Evolutionary conservation across 1,284 basidiomycete genomes (phyloP).

Genomic region (Austroboletus niveus): DNA sequence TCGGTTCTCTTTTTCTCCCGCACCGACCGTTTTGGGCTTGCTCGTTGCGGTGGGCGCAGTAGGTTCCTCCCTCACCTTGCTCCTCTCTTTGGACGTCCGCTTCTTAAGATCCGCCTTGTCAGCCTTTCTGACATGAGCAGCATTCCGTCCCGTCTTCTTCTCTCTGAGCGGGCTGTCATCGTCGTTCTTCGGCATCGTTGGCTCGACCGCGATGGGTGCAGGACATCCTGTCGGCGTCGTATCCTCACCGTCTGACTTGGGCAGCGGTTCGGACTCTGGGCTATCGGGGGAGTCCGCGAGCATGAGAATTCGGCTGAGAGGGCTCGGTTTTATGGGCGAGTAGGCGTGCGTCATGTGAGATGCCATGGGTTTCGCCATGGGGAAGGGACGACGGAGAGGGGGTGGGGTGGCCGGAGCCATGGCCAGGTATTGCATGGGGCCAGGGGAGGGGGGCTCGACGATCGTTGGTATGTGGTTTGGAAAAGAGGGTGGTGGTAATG

Average conservation of each 20-base stretch:
- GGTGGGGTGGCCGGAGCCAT: slow-evolving; percentile 30
- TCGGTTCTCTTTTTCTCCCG: slow-evolving; percentile 34
- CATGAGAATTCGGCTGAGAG: slow-evolving; percentile 71
- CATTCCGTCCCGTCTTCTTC: slow-evolving; percentile 38
- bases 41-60: slow-evolving; percentile 5
- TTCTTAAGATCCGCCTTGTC: slow-evolving; percentile 30
- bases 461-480: slow-evolving; percentile 13
- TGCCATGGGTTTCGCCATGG: slow-evolving; percentile 65
- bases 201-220: background rate
- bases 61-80: slow-evolving; percentile 34
- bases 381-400: slow-evolving; percentile 46
- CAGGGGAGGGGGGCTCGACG: slow-evolving; percentile 14
- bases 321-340: slow-evolving; percentile 73
- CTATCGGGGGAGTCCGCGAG: slow-evolving; percentile 59
- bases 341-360: slow-evolving; percentile 73
- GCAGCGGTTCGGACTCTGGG: slow-evolving; percentile 24
- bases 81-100: slow-evolving; percentile 41
- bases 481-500: background rate
- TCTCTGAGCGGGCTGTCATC: slow-evolving; percentile 43
- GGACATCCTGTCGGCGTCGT: slow-evolving; percentile 6
- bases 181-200: background rate
- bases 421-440: slow-evolving; percentile 14
- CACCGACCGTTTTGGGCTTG: slow-evolving; percentile 27
- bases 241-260: background rate
- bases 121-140: slow-evolving; percentile 13